Evolutionary conservation across 345 rosid genomes (phyloP).

Genomic region (Tarenaya hassleriana): DNA sequence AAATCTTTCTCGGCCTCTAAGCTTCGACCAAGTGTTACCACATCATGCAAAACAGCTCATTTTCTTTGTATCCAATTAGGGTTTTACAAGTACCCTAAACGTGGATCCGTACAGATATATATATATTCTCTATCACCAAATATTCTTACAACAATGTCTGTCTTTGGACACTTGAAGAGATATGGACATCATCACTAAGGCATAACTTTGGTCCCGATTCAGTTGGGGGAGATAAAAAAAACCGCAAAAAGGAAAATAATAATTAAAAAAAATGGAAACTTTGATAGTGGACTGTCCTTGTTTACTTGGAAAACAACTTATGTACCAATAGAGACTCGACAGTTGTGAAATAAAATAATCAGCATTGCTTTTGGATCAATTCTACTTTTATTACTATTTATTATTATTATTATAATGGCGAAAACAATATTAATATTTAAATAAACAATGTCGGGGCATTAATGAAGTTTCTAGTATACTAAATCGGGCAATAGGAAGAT

Average conservation of each 20-base stretch:
- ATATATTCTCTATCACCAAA: slow-evolving; percentile 23
- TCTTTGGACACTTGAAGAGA: slow-evolving; percentile 19
- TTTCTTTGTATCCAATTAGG: slow-evolving; percentile 24
- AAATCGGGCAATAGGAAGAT: slow-evolving; percentile 35
- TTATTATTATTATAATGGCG: background rate
- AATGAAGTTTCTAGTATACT: slow-evolving; percentile 49
- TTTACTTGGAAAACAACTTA: slow-evolving; percentile 17
- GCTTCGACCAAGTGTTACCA: slow-evolving; percentile 22
- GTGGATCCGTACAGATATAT: slow-evolving; percentile 27
- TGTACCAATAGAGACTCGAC: slow-evolving; percentile 20
- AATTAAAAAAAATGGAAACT: background rate
- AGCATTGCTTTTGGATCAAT: slow-evolving; percentile 20
- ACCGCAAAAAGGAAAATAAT: background rate
- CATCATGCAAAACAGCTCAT: slow-evolving; percentile 26
- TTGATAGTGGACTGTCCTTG: slow-evolving; percentile 26
- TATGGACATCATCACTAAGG: slow-evolving; percentile 18
- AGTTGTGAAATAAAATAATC: slow-evolving; percentile 23
- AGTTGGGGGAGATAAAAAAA: background rate
- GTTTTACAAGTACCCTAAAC: slow-evolving; percentile 24
- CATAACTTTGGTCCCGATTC: slow-evolving; percentile 21
- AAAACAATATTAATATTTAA: slow-evolving; percentile 16
- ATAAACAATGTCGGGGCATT: too few relatives aligned
- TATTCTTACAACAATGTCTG: slow-evolving; percentile 25
- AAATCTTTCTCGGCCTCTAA: slow-evolving; percentile 24
- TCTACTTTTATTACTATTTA: background rate